Evolutionary conservation across 345 rosid species (phyloP), one percentile per base, ranked within the genome.

Genomic region (Chamaenerion angustifolium): DNA sequence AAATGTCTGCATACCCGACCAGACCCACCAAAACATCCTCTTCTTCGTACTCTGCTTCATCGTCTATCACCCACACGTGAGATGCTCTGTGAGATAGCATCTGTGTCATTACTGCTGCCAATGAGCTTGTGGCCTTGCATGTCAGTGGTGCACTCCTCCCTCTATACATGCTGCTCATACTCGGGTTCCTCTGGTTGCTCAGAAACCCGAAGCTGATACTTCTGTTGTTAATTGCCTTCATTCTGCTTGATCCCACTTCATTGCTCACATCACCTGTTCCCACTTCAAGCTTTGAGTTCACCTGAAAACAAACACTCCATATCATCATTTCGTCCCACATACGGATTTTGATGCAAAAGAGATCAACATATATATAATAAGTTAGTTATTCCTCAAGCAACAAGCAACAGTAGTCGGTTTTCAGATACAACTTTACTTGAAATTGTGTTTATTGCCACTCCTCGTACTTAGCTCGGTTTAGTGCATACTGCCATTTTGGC

Each of bases 41-140:
- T 4, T 62, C 68, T 8, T 82, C 60, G 61, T 92, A 96, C 7
- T 87, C 96, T 4, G 61, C 68, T 8, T 82, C 94, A 10, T 76
- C 79, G 56, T 87, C 85, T 0, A 85, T 92, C 52, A 87, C 98
- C 98, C 98, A 92, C 27, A 92, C 90, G 55, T 87, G 95, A 41
- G 96, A 82, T 27, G 89, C 95, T 55, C 96, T 65, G 56, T 92
- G 96, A 56, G 96, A 87, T 11, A 87, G 76, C 98, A 92, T 92
- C 59, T 92, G 98, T 52, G 98, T 94, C 98, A 92, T 92, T 2
- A 92, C 94, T 0, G 96, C 96, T 1, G 98, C 98, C 52, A 92
- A 63, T 0, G 96, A 84, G 61, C 95, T 87, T 0, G 83, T 75
- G 31, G 64, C 69, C 67, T 77, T 84, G 54, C 98, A 92, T n/a